A percentile compares a stretch with the other conserved stretches of the same genome.
phyloP scores from a whole-genome alignment of 495 filamentous ascomycete species.

The Aspergillus biplanus region DNA sequence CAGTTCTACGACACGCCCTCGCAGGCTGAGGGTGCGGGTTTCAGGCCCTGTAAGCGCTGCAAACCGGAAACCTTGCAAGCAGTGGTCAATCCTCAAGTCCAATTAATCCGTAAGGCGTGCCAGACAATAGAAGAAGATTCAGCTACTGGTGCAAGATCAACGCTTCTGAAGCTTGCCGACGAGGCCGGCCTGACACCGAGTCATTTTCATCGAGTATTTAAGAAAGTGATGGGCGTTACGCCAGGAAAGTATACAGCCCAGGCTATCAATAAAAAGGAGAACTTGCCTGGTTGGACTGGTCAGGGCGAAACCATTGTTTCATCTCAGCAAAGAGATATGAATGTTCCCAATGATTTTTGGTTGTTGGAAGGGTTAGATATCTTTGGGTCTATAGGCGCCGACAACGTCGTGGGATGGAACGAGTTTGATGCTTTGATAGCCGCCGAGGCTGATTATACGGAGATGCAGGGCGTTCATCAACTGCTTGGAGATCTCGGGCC shows the following conservation, averaged over 20 bases:
- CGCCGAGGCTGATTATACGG: constrained; percentile 29
- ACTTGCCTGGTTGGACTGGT: not conserved
- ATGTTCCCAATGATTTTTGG: constrained; percentile 9
- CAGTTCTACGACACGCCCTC: constrained; percentile 58
- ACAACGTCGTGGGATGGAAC: constrained; percentile 35
- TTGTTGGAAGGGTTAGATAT: constrained; percentile 19
- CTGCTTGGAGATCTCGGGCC: constrained; percentile 21
- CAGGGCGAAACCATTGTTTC: not conserved
- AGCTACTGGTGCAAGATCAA: constrained; percentile 40
- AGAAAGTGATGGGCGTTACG: constrained; percentile 60
- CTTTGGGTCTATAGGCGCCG: constrained; percentile 15
- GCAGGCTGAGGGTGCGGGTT: constrained; percentile 59
- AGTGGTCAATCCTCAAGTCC: constrained; percentile 45
- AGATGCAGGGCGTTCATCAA: constrained; percentile 16
- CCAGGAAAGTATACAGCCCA: constrained; percentile 57
- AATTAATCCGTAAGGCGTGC: constrained; percentile 52
- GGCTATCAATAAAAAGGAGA: not conserved
- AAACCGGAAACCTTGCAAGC: constrained; percentile 49
- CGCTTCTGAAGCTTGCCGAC: constrained; percentile 53
- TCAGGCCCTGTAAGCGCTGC: constrained; percentile 67
- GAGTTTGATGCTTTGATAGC: constrained; percentile 44
- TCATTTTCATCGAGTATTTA: constrained; percentile 67
- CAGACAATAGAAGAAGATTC: constrained; percentile 33
- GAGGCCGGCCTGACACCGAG: constrained; percentile 59
- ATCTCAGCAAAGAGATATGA: constrained; percentile 25